Evolutionary conservation across 2,329 filamentous ascomycete species (phyloP).

Genomic region (Talaromyces albobiverticillius): DNA sequence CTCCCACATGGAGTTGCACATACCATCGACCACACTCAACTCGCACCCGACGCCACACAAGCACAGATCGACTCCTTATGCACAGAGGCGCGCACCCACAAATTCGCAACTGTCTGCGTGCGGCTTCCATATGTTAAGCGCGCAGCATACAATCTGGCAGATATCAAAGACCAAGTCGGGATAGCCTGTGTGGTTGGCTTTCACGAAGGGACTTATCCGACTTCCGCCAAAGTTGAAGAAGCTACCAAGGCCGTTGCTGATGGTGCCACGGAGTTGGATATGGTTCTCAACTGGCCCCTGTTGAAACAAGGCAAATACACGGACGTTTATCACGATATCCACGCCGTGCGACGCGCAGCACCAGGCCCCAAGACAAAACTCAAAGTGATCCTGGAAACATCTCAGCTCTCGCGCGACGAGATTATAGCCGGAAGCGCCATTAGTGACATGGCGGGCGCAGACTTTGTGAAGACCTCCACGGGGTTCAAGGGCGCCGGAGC

Average conservation of each 20-base stretch:
- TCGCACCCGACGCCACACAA: slow-evolving; percentile 41
- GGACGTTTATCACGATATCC: slow-evolving; percentile 53
- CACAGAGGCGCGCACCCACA: slow-evolving; percentile 49
- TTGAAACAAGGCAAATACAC: slow-evolving; percentile 46
- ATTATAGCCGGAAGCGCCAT: slow-evolving; percentile 55
- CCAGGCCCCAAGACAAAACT: slow-evolving; percentile 38
- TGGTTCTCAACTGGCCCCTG: slow-evolving; percentile 56
- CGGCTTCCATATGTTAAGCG: slow-evolving; percentile 52
- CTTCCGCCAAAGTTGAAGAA: slow-evolving; percentile 51
- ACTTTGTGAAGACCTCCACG: slow-evolving; percentile 61
- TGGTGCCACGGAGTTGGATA: slow-evolving; percentile 57
- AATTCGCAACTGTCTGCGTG: slow-evolving; percentile 54
- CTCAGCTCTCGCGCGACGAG: slow-evolving; percentile 47
- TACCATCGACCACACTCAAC: slow-evolving; percentile 44
- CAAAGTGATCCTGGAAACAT: slow-evolving; percentile 61
- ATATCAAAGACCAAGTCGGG: slow-evolving; percentile 40
- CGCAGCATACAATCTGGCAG: slow-evolving; percentile 46
- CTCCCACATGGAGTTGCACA: slow-evolving; percentile 28
- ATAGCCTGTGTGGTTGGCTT: slow-evolving; percentile 61
- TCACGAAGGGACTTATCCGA: slow-evolving; percentile 56
- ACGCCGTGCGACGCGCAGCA: slow-evolving; percentile 49
- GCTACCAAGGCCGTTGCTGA: slow-evolving; percentile 47
- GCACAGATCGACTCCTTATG: slow-evolving; percentile 54
- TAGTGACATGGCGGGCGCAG: slow-evolving; percentile 51
- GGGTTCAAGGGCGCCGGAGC: slow-evolving; percentile 58